Base-by-base conservation (phyloP, 2,329 filamentous ascomycete genomes). In the Chrysosporium queenslandicum region DNA sequence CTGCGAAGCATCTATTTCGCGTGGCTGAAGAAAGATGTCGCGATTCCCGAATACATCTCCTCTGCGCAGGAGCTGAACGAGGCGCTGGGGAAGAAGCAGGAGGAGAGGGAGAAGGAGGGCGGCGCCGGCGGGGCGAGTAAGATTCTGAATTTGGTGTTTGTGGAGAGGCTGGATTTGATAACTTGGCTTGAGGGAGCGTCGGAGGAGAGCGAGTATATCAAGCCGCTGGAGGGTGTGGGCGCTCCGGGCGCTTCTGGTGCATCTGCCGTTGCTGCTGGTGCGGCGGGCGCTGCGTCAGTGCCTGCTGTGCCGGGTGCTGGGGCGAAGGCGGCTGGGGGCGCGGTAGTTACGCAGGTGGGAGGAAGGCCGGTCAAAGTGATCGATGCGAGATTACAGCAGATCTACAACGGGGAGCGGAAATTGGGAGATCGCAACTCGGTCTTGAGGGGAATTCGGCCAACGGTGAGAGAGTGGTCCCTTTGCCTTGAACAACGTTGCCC, bases 1-100 rank as follows among this genome's bases (percentile, higher is more conserved):
- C 76, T 98, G 60, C 88, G 92, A 65, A 92, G 86, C 67, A 91
- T 96, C 70, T 96, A 91, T 74, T 95, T 97, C 66, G 89, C 89
- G 52, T 98, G 89, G 88, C 77, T 87, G 63, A 94, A 96, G 71
- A 88, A 89, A 68, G 91, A 97, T 72, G 82, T 85, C 52, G 82
- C 85, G 51, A 89, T 94, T 59, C 86, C 87, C 9, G 88, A 94
- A 61, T 97, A 97, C 77, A 92, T 96, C 69, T 81, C 85, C 23
- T 84, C 85, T 0, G 86, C 87, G 12, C 83, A 86, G 61, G 77
- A 82, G 59, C 77, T 97, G 53, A 94, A 94, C 66, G 83, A 87
- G 47, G 82, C 88, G 63, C 75, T 96, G 23, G 68, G 67, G 41
- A 61, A 68, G 45, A 68, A 66, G 53, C 68, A 68, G 43, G 60